These are phyloP conservation scores for Podospora anserina DNA, from an alignment of 495 filamentous ascomycete species.

Conservation along the genomic window DNA sequence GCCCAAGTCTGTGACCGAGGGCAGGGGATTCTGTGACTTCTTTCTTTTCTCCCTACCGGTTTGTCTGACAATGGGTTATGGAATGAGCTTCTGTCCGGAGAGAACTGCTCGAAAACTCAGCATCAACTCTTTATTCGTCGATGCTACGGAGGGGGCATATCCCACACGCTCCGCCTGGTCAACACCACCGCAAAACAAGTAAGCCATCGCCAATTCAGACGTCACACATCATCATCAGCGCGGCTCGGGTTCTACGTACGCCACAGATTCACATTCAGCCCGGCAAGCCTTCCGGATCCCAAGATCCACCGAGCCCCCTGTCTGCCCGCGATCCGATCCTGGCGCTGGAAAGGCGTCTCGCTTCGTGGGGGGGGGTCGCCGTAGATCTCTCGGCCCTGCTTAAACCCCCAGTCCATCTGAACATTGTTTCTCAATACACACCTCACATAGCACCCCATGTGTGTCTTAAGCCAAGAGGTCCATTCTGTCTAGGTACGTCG, in stretches of 20 bases:
- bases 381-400: conserved; percentile 30
- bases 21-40: not conserved
- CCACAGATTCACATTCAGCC: conserved; percentile 16
- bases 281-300: conserved; percentile 23
- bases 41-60: not conserved
- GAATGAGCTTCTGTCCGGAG: not conserved
- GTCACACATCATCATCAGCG: conserved; percentile 5
- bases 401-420: conserved; percentile 11
- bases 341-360: conserved; percentile 21
- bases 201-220: not conserved
- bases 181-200: conserved; percentile 1
- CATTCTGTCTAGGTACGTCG: conserved; percentile 29
- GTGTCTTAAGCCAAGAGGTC: conserved; percentile 21
- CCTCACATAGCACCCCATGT: conserved; percentile 25
- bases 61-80: not conserved
- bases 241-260: conserved; percentile 5
- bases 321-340: conserved; percentile 27
- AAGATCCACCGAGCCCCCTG: conserved; percentile 28
- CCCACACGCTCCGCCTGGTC: not conserved
- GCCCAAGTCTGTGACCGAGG: not conserved
- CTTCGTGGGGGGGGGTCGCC: conserved; percentile 24
- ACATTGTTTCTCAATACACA: conserved; percentile 19
- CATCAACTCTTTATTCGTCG: not conserved
- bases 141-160: not conserved
- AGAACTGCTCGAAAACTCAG: not conserved